A percentile compares a stretch with the other conserved stretches of the same genome.
Evolutionary conservation across 116 monocot species (phyloP).

Genomic region (Papilionanthe hybrid): DNA sequence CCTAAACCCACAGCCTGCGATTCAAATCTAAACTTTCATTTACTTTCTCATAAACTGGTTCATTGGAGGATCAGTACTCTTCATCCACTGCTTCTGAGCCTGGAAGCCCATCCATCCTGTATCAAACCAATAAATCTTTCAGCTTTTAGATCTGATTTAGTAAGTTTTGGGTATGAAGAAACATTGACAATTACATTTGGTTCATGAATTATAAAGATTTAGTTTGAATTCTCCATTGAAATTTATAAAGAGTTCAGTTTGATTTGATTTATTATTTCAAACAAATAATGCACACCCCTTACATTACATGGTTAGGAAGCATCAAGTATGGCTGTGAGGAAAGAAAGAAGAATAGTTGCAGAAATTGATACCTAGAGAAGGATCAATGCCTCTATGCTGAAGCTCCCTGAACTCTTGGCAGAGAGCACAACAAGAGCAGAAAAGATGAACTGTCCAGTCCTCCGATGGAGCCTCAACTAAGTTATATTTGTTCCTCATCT

Average conservation of each 20-base stretch:
- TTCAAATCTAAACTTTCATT: not conserved
- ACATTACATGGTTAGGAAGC: too few relatives aligned
- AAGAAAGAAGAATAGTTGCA: not conserved
- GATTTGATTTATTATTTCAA: too few relatives aligned
- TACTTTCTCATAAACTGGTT: slow-evolving; percentile 16
- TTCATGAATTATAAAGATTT: too few relatives aligned
- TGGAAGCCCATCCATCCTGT: slow-evolving; percentile 28
- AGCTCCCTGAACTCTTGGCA: slow-evolving; percentile 72
- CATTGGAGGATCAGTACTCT: not conserved
- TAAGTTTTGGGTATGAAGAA: too few relatives aligned
- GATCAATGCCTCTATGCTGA: slow-evolving; percentile 45
- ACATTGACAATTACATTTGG: too few relatives aligned
- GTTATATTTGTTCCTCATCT: slow-evolving; percentile 40
- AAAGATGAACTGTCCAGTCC: slow-evolving; percentile 46
- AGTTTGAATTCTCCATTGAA: too few relatives aligned
- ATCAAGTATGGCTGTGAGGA: not conserved
- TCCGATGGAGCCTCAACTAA: slow-evolving; percentile 48
- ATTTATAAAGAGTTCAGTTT: too few relatives aligned
- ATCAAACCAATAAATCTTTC: slow-evolving; percentile 1
- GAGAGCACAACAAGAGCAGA: slow-evolving; percentile 48
- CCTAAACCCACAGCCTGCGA: not conserved
- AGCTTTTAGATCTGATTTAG: too few relatives aligned
- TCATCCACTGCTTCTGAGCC: slow-evolving; percentile 1
- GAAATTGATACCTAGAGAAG: slow-evolving; percentile 38
- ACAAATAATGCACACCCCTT: too few relatives aligned